Percentiles rank a stretch among this genome's conserved stretches.
Conservation (phyloP, 1,139 yeast genomes). For the Yarrowia galli region DNA sequence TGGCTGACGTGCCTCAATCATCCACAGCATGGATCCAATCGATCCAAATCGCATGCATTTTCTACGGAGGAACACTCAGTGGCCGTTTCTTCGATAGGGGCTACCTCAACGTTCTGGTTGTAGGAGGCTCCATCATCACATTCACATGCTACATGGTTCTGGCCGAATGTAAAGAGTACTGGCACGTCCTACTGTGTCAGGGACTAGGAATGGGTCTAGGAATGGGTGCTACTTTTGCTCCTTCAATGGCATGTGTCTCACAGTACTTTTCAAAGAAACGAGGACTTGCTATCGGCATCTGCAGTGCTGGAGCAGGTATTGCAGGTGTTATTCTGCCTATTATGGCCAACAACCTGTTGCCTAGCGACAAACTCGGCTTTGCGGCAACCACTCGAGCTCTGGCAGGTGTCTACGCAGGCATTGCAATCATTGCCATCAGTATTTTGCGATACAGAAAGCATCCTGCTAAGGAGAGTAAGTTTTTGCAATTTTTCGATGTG, state of each 20-base stretch:
- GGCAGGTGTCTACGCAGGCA: conserved; percentile 45
- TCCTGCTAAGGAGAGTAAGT: conserved; percentile 40
- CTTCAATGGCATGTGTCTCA: conserved; percentile 46
- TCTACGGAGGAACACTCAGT: conserved; percentile 63
- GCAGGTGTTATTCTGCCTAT: conserved; percentile 51
- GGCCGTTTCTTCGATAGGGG: conserved; percentile 67
- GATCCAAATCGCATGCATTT: conserved; percentile 58
- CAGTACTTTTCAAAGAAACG: conserved; percentile 64
- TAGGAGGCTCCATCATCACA: conserved; percentile 58
- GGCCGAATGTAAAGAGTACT: conserved; percentile 59
- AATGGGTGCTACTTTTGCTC: conserved; percentile 52
- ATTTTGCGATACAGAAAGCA: conserved; percentile 42
- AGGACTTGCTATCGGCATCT: conserved; percentile 63
- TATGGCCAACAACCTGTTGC: conserved; percentile 46
- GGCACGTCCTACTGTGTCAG: conserved; percentile 65
- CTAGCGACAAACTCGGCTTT: conserved; percentile 46
- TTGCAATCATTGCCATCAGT: conserved; percentile 42
- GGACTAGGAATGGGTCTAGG: conserved; percentile 64
- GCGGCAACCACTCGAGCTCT: conserved; percentile 50
- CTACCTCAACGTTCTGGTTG: conserved; percentile 46
- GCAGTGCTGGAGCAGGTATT: conserved; percentile 64
- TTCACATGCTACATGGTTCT: conserved; percentile 60
- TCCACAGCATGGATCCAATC: conserved; percentile 72
- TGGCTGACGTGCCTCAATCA: conserved; percentile 54
- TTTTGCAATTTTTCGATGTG: conserved; percentile 7